These are phyloP conservation scores for Prunus yedoensis DNA, from an alignment of 331 rosid genomes.

Conservation along the genomic window DNA sequence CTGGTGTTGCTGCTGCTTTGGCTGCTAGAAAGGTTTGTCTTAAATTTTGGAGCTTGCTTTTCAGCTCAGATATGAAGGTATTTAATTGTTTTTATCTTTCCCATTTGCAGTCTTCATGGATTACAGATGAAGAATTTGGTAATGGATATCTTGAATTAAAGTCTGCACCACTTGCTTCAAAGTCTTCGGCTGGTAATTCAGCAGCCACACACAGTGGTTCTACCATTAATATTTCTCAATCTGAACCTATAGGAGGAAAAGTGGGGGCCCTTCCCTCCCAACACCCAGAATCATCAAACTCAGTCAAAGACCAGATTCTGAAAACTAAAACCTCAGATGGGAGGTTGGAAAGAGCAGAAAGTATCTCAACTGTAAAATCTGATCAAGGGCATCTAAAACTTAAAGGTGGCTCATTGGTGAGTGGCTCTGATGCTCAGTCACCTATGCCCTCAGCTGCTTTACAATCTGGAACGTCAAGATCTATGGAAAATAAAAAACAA, in stretches of 20 bases:
- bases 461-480: slow-evolving; percentile 64
- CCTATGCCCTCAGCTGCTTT: slow-evolving; percentile 42
- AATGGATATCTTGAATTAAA: slow-evolving; percentile 86
- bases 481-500: slow-evolving; percentile 65
- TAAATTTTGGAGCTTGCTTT: slow-evolving; percentile 10
- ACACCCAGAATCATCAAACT: slow-evolving; percentile 49
- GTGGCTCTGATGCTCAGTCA: slow-evolving; percentile 72
- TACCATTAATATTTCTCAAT: slow-evolving; percentile 46
- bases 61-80: slow-evolving; percentile 6
- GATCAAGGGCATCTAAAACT: slow-evolving; percentile 67
- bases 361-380: slow-evolving; percentile 47
- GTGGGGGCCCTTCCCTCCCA: slow-evolving; percentile 28
- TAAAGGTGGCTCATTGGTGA: slow-evolving; percentile 52
- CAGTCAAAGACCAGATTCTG: slow-evolving; percentile 55
- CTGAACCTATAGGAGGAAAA: slow-evolving; percentile 65
- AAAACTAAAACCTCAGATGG: slow-evolving; percentile 60
- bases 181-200: slow-evolving; percentile 60
- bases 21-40: slow-evolving; percentile 88
- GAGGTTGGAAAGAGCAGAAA: slow-evolving; percentile 63
- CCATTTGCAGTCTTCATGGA: slow-evolving; percentile 87
- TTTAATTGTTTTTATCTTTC: slow-evolving; percentile 12
- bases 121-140: slow-evolving; percentile 93
- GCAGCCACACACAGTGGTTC: slow-evolving; percentile 51
- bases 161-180: slow-evolving; percentile 55
- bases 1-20: slow-evolving; percentile 94